Evolutionary conservation across 257 asterid species (phyloP), one percentile per base, ranked within the genome.

Genomic region (Salvia splendens): DNA sequence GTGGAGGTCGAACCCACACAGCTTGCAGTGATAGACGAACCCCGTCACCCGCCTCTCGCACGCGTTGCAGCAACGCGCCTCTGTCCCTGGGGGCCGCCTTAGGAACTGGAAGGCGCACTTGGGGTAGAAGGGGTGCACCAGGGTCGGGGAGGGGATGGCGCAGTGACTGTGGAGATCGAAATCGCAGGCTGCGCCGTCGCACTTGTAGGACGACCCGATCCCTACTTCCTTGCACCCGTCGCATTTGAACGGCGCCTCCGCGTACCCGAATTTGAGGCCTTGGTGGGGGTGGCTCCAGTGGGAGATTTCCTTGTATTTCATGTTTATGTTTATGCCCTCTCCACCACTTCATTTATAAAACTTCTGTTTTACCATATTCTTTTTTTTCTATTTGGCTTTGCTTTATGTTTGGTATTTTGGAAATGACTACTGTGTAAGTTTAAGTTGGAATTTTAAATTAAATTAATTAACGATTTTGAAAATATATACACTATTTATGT

Each of bases 181-280:
- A 75, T 88, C 85, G 66, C 99, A 94, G 50, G 74, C 55, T 53
- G 57, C 67, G 61, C 33, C 63, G 66, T 59, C 41, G 83, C 96
- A 93, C 72, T 84, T 87, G 81, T 91, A 94, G 60, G 75, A 79
- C 0, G 97, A 85, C 1, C 99, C 99, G 61, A 94, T 91, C 0
- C 99, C 99, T 0, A 79, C 86, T 69, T 91, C 97, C 62, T 91
- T 94, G 86, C 97, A 94, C 14, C 99, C 99, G 82, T 88, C 99
- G 81, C 99, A 94, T 70, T 94, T 88, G 82, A 85, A 94, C 49
- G 97, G 99, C 4, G 74, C 66, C 70, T 84, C 82, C 59, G 93
- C 74, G 86, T 83, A 77, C 0, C 78, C 85, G 51, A 63, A 72
- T 15, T 85, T 82, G 10, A 91, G 89, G 61, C 61, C 78, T 87